phyloP scores from a whole-genome alignment of 2,329 filamentous ascomycete species.

The Ophiostoma piceae region DNA sequence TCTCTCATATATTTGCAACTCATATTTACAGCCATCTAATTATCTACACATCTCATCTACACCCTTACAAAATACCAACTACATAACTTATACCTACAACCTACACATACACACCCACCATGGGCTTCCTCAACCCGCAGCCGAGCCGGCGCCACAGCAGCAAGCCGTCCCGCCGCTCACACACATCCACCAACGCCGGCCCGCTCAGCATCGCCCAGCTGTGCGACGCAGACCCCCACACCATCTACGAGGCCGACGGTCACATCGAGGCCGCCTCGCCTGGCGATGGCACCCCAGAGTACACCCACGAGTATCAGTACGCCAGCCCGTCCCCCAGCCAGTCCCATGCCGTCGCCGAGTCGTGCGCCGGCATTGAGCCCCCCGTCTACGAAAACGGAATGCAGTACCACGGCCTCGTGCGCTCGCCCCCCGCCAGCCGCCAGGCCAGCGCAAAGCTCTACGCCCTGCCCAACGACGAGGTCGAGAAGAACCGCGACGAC shows the following conservation, averaged over 20 bases:
- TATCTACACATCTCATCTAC: background rate
- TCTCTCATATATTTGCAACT: no score
- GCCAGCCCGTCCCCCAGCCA: constrained; percentile 17
- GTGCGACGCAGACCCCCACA: background rate
- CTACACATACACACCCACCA: background rate
- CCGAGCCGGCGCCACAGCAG: constrained; percentile 17
- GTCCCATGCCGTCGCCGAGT: constrained; percentile 27
- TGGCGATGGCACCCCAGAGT: background rate
- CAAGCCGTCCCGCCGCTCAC: constrained; percentile 6
- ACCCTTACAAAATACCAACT: background rate
- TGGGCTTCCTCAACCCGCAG: constrained; percentile 20
- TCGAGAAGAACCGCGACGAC: constrained; percentile 40
- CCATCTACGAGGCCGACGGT: background rate
- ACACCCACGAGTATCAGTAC: constrained; percentile 32
- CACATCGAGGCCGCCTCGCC: background rate
- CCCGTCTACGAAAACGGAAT: constrained; percentile 35
- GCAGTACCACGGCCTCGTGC: constrained; percentile 37
- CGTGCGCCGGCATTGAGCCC: constrained; percentile 26
- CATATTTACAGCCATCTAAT: no score
- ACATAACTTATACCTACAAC: background rate
- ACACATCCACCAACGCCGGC: background rate
- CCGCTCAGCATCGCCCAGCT: constrained; percentile 11
- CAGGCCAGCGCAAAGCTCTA: constrained; percentile 28
- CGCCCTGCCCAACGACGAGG: constrained; percentile 39
- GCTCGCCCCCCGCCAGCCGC: constrained; percentile 14